Evolutionary conservation across 306 rosid genomes (phyloP).

Genomic region (Rosa persica): DNA sequence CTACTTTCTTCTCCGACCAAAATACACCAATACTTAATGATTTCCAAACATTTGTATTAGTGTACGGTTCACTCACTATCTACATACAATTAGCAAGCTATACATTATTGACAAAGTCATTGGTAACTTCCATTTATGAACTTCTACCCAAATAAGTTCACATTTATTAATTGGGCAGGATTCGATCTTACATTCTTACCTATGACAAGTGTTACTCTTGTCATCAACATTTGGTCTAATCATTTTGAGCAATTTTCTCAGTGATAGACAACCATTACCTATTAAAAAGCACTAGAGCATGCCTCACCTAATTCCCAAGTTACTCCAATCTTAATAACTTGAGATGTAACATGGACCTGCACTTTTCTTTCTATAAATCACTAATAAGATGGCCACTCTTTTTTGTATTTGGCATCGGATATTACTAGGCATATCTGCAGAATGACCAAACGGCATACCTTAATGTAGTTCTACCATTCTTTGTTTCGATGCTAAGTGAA

Average conservation of each 20-base stretch:
- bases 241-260: not conserved
- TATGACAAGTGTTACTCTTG: not conserved
- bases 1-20: no score
- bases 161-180: not conserved
- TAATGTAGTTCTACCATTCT: not conserved
- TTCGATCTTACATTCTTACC: no score
- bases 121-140: not conserved
- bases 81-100: no score
- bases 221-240: not conserved
- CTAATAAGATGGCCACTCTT: not conserved
- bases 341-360: not conserved
- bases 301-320: not conserved
- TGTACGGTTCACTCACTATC: no score
- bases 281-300: not conserved
- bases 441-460: not conserved
- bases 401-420: not conserved
- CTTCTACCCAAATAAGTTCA: not conserved
- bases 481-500: not conserved
- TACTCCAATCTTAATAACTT: not conserved
- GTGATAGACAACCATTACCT: not conserved
- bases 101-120: not conserved
- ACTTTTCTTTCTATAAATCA: not conserved
- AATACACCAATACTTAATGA: no score
- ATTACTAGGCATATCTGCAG: not conserved
- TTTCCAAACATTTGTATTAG: no score